Evolutionary conservation across 192 early-diverging fungal genomes (phyloP), one percentile per base, ranked within the genome.

Genomic region (Umbelopsis sp.): DNA sequence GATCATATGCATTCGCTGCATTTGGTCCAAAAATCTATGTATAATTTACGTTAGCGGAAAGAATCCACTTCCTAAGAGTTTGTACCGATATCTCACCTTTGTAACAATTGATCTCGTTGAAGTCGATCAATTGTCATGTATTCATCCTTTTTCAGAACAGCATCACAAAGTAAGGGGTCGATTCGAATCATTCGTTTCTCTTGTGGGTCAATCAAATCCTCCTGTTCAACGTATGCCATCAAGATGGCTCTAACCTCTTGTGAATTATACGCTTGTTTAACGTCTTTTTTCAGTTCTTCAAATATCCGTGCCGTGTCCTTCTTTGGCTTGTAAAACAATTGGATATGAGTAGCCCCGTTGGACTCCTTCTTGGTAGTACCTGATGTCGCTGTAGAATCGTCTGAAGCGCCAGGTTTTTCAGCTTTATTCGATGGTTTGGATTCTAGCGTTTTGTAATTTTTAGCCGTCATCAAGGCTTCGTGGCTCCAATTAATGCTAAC

Each of bases 91-190:
- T 41, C n/a, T 32, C 68, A 79, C 77, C 77, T 74, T 49, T 74
- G 73, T 20, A 71, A 70, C 25, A 92, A 81, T 65, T 86, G 84
- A 70, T 94, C 91, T 31, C 91, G 82, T 17, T 76, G 74, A 29
- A 91, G 74, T 20, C 71, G 50, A 24, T 84, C 77, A 43, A 91
- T 71, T 47, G 84, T 82, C 12, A 82, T 76, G 44, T 88, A 87
- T 73, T 94, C 93, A 54, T 84, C 84, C 73, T 91, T 92, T n/a
- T 73, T 75, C 34, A 93, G 67, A 14, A 93, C 70, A 17, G 89
- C 85, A 68, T 92, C 90, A 68, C 86, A 87, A 44, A 94, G 65
- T 16, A 81, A 68, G 41, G 87, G 73, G 66, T 94, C 91, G 45
- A 94, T 84, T 70, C 86, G 89, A 22, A 92, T 79, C 65, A 83